Evolutionary conservation across 2,329 filamentous ascomycete species (phyloP), one percentile per base, ranked within the genome.

Genomic region (Penicillium aurantiogriseum): DNA sequence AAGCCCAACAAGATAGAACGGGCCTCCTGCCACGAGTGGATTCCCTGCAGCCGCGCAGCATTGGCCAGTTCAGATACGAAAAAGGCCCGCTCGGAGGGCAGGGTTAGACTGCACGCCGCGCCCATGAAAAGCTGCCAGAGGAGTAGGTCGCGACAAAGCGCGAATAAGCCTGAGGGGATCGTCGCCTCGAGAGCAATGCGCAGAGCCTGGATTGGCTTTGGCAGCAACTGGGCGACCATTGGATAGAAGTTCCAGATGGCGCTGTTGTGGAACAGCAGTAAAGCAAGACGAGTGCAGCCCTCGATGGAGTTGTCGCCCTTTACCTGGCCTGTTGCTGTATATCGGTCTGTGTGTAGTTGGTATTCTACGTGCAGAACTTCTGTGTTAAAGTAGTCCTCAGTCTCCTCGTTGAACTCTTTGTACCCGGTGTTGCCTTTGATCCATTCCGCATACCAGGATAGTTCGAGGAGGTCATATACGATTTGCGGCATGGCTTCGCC

Each of bases 171-270:
- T 0, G 69, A 57, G 10, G 65, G 61, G 39, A 76, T 71, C 7
- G 72, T 73, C 13, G 57, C 62, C 53, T 70, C 71, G 3, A 76
- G 65, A 4, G 73, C 70, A 7, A 60, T 52, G 38, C 71, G 71
- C 13, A 76, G 66, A 4, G 66, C 69, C 25, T 67, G 59, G 25
- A 76, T 69, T 1, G 74, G 73, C 49, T 70, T 69, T 10, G 70
- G 69, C 19, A 76, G 71, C 0, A 76, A 63, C 1, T 71, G 71
- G 2, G 60, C 73, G 19, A 74, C 61, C 46, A 66, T 61, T 1
- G 74, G 74, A 58, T 75, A 76, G 54, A 76, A 76, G 48, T 67
- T 68, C 74, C 74, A 76, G 56, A 76, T 74, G 23, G 68, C 62
- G 40, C 65, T 73, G 64, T 76, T 76, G 64, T 76, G 74, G 68